These are phyloP conservation scores for Backusella tarrabulga DNA, from an alignment of 192 early-diverging fungal species.

Conservation along the genomic window DNA sequence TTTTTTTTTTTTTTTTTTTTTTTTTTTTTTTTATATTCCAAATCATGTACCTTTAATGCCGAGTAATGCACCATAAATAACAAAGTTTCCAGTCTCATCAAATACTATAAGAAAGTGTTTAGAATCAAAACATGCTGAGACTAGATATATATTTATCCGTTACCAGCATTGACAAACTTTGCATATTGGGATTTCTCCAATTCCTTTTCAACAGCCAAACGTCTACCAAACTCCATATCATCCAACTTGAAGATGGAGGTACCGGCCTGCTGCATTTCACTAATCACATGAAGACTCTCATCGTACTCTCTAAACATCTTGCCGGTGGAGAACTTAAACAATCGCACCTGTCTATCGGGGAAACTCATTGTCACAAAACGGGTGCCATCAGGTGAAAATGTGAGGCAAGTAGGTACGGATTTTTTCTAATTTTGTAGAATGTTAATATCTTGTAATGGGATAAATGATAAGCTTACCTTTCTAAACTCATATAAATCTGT, in stretches of 20 bases:
- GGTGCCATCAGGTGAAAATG: conserved; percentile 75
- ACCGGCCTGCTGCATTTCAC: conserved; percentile 88
- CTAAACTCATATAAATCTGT: conserved; percentile 97
- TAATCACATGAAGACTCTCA: conserved; percentile 78
- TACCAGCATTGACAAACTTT: conserved; percentile 66
- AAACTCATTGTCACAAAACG: conserved; percentile 89
- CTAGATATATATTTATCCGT: conserved; percentile 30
- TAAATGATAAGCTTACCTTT: conserved; percentile 56
- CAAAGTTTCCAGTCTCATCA: conserved; percentile 85
- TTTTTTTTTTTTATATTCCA: too few relatives aligned
- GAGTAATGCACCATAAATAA: conserved; percentile 91
- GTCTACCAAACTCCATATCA: conserved; percentile 97
- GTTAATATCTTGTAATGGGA: too few relatives aligned
- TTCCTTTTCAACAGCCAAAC: conserved; percentile 87
- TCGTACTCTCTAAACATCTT: conserved; percentile 91
- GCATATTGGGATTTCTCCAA: conserved; percentile 74
- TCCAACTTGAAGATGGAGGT: conserved; percentile 79
- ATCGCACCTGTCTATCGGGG: conserved; percentile 78
- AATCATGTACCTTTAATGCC: conserved; percentile 75
- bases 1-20: not conserved
- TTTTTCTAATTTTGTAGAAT: conserved; percentile 60
- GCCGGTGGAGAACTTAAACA: conserved; percentile 82
- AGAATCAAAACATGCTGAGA: conserved; percentile 15
- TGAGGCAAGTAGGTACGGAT: conserved; percentile 73
- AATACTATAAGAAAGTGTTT: conserved; percentile 41